Base-by-base conservation (phyloP, 164 flowering plant species). In the Nymphaea colorata region DNA sequence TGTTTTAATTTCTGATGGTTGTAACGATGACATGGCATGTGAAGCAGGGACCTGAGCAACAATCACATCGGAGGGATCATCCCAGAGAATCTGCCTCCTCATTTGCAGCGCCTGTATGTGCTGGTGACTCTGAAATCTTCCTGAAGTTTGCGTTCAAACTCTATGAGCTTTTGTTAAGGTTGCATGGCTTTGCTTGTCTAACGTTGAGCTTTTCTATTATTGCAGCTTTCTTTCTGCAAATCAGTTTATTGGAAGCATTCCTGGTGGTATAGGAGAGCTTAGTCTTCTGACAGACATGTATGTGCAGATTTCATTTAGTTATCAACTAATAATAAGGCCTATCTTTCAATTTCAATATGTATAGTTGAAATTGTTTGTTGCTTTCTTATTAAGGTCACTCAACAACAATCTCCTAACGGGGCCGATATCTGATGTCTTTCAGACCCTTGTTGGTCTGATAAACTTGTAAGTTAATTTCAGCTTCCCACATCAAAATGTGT, bases 221-320 rank as follows among this genome's bases (percentile, higher is more conserved):
- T 79, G 76, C 87, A 94, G 99, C 77, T 88, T 88, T 79, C 98
- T 94, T 83, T 85, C 99, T 73, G 91, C 76, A 74, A 94, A 94
- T 72, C 79, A 85, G 67, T 82, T 94, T 62, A 74, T 81, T 14
- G 99, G 99, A 78, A 88, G 82, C 76, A 85, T 94, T 70, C 99
- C 99, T n/a, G 77, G 68, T 76, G 77, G 91, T 64, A 64, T 94
- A 55, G 77, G 91, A 18, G 67, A 79, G 15, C 76, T 89, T 63
- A 76, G 74, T 67, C 78, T 76, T 60, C 72, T 91, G 65, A 57
- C 82, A 42, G 94, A 71, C 72, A 76, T 94, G 99, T 94, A 76
- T 75, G 85, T 74, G 42, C 41, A 61, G 3, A 8, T 55, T 53
- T 8, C 64, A 68, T 60, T 16, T 18, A 68, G 41, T 11, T 66